Conservation (phyloP, 169 alveolate genomes). For the Eimeria tenella region DNA sequence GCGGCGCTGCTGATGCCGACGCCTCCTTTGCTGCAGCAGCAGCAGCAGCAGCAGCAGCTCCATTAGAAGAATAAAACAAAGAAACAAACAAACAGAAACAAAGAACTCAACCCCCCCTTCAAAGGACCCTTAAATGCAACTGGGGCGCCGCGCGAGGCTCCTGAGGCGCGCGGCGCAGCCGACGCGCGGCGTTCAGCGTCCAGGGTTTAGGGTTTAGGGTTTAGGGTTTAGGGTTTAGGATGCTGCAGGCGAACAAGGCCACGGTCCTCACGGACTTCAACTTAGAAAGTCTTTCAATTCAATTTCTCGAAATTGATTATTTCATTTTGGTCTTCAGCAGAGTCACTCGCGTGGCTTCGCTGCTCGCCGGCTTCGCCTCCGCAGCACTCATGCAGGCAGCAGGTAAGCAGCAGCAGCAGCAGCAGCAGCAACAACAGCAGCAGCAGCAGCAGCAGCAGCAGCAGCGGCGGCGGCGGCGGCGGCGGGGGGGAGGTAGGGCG, state of each 20-base stretch:
- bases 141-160: not conserved
- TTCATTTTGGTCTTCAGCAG: conserved; percentile 31
- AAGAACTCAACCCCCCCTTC: not conserved
- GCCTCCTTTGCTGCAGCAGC: too few species aligned
- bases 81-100: too few species aligned
- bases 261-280: conserved; percentile 2
- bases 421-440: too few species aligned
- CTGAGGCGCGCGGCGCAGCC: too few species aligned
- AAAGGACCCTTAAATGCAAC: not conserved
- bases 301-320: conserved; percentile 49
- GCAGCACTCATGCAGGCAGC: conserved; percentile 52
- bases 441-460: too few species aligned
- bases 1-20: too few species aligned
- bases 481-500: too few species aligned
- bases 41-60: too few species aligned
- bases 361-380: conserved; percentile 74
- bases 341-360: conserved; percentile 33
- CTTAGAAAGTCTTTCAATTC: not conserved
- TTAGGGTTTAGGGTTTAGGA: conserved; percentile 15
- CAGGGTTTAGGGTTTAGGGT: conserved; percentile 42
- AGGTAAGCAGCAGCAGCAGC: conserved; percentile 9
- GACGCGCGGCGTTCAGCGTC: not conserved
- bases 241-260: conserved; percentile 2
- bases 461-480: too few species aligned
- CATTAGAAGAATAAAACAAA: too few species aligned